Base-by-base conservation (phyloP, 1,284 basidiomycete genomes). In the Boletus smithii region DNA sequence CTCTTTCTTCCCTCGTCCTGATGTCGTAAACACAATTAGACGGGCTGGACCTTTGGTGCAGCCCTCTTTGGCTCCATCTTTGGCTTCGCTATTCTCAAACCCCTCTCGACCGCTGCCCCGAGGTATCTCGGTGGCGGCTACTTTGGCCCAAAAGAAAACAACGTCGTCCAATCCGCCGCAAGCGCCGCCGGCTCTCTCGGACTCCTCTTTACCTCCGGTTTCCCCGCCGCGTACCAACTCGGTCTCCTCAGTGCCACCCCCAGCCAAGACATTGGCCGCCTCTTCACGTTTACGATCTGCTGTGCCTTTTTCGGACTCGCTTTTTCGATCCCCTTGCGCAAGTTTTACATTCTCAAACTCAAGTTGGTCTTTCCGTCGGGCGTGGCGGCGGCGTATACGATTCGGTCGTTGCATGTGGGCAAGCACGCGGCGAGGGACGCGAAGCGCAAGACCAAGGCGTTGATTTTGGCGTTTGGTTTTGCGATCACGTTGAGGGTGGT, bases 311-410 rank as follows among this genome's bases (percentile, higher is more conserved):
- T 81, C 56, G 82, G 82, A 36, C 73, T 82, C 13, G 81, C 83
- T 67, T 85, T 85, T 64, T 53, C 41, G 14, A 36, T 53, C 30
- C 47, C 81, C 0, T 67, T 83, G 24, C 73, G 80, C 50, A 78
- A 77, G 57, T 83, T 80, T 65, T 86, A 80, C 66, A 83, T 87
- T 55, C 69, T 85, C 44, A 76, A 80, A 61, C 80, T 83, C 61
- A 83, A 83, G 61, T 67, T 84, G 24, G 79, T 80, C 29, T 87
- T 87, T 72, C 84, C 82, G 2, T 81, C 81, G 3, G 80, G 80
- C 13, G 79, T 84, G 45, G 85, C 85, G 10, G 84, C 83, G 29
- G 84, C 83, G 16, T 81, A 76, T 58, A 83, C 81, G 16, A 83
- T 85, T 54, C 79, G 77, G 20, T 77, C 81, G 8, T 69, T 85